phyloP scores from a whole-genome alignment of 2,329 filamentous ascomycete genomes.

The Sphaerostilbella broomeana region DNA sequence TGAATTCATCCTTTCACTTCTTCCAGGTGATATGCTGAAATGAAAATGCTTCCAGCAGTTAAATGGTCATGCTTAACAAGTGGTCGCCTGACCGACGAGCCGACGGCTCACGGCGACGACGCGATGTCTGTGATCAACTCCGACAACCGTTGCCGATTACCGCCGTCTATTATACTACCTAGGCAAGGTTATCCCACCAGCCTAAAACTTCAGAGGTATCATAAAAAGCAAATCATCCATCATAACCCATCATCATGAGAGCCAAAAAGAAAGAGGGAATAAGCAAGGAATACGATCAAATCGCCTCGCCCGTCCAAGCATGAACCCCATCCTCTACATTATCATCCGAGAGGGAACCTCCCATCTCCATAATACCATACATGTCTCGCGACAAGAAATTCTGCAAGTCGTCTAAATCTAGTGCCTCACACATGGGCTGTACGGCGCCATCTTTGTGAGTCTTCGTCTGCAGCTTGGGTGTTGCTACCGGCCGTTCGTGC shows the following conservation, averaged over 20 bases:
- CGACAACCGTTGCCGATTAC: too few species aligned
- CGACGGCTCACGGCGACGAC: too few species aligned
- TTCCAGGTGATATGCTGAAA: too few species aligned
- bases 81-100: too few species aligned
- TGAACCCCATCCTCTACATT: conserved; percentile 28
- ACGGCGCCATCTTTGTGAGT: not conserved
- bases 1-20: too few species aligned
- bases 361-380: conserved; percentile 36
- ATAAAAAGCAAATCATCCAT: not conserved
- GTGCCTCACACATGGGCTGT: conserved; percentile 28
- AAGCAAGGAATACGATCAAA: not conserved
- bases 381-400: conserved; percentile 35
- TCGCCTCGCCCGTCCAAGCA: conserved; percentile 10
- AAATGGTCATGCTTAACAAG: too few species aligned
- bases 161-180: too few species aligned
- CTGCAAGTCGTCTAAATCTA: conserved; percentile 33
- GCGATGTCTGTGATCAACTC: too few species aligned
- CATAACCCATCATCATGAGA: not conserved
- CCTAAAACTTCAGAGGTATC: conserved; percentile 10
- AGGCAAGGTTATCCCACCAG: too few species aligned
- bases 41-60: too few species aligned
- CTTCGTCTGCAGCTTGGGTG: not conserved
- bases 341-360: conserved; percentile 29
- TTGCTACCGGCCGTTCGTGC: conserved; percentile 30
- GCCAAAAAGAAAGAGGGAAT: not conserved